Percentiles rank a stretch among this genome's conserved stretches.
These are phyloP conservation scores for Pseudogymnoascus pannorum DNA, from an alignment of 2,329 filamentous ascomycete species.

Conservation along the genomic window DNA sequence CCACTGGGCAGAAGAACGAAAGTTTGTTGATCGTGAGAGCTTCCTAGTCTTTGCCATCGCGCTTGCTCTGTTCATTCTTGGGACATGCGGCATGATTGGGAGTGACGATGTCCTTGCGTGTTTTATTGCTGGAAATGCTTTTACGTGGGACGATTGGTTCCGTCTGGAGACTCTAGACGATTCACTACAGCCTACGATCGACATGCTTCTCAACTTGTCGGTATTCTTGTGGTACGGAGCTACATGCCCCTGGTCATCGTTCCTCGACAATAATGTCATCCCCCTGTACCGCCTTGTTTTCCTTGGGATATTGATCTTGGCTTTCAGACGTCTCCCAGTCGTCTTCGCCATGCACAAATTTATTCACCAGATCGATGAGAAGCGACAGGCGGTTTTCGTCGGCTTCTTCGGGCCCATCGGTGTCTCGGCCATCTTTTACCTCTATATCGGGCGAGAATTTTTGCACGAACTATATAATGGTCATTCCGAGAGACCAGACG, in stretches of 20 bases:
- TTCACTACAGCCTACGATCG: conserved; percentile 78
- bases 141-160: conserved; percentile 91
- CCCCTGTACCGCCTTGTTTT: conserved; percentile 63
- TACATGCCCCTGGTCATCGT: conserved; percentile 68
- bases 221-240: conserved; percentile 88
- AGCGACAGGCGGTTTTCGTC: conserved; percentile 72
- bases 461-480: conserved; percentile 55
- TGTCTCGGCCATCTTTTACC: conserved; percentile 83
- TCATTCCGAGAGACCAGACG: conserved; percentile 56
- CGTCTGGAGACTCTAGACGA: conserved; percentile 78
- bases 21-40: conserved; percentile 26
- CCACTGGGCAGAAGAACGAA: conserved; percentile 57
- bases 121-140: conserved; percentile 81
- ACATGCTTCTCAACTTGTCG: conserved; percentile 81
- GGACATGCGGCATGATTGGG: conserved; percentile 77
- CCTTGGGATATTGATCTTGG: conserved; percentile 65
- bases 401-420: conserved; percentile 93
- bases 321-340: conserved; percentile 60
- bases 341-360: conserved; percentile 65
- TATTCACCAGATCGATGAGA: conserved; percentile 71
- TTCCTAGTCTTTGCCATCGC: conserved; percentile 52
- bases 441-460: conserved; percentile 75
- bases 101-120: conserved; percentile 84
- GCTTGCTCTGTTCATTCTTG: conserved; percentile 74
- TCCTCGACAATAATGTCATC: conserved; percentile 58